Conservation (phyloP, 805 yeast species). For the Candida patagonica region DNA sequence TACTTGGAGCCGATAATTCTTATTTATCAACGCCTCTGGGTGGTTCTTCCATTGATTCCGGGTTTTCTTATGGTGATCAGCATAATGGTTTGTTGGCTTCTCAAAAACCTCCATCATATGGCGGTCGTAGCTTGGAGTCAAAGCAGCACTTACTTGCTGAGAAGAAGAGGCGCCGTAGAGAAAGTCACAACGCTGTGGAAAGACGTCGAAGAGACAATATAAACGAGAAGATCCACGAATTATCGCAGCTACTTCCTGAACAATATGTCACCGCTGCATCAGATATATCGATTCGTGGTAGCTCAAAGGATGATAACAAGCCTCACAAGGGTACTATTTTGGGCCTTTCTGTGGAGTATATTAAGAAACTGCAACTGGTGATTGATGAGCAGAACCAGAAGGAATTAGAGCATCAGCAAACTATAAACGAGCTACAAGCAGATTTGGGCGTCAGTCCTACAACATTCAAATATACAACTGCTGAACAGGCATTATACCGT, state of each 20-base stretch:
- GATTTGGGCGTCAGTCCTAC: constrained; percentile 34
- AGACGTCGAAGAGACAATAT: constrained; percentile 84
- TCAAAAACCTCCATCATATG: not conserved
- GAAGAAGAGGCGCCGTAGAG: constrained; percentile 67
- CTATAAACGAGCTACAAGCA: constrained; percentile 45
- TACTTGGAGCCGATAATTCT: not conserved
- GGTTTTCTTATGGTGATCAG: not conserved
- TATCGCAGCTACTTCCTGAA: constrained; percentile 72
- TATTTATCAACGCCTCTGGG: not conserved
- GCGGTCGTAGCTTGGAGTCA: not conserved
- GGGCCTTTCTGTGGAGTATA: constrained; percentile 71
- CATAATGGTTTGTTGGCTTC: not conserved
- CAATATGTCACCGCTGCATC: constrained; percentile 17
- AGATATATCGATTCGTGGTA: constrained; percentile 8
- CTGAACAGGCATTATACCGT: constrained; percentile 63
- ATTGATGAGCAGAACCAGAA: constrained; percentile 72
- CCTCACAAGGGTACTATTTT: constrained; percentile 79
- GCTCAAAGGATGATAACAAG: constrained; percentile 43
- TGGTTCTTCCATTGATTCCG: not conserved
- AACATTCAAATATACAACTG: constrained; percentile 57
- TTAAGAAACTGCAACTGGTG: constrained; percentile 45
- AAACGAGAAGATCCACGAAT: constrained; percentile 77
- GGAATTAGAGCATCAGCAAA: constrained; percentile 64
- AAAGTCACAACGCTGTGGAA: constrained; percentile 91
- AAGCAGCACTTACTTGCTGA: constrained; percentile 33